These are phyloP conservation scores for Neurospora discreta DNA, from an alignment of 495 filamentous ascomycete species.

Conservation along the genomic window DNA sequence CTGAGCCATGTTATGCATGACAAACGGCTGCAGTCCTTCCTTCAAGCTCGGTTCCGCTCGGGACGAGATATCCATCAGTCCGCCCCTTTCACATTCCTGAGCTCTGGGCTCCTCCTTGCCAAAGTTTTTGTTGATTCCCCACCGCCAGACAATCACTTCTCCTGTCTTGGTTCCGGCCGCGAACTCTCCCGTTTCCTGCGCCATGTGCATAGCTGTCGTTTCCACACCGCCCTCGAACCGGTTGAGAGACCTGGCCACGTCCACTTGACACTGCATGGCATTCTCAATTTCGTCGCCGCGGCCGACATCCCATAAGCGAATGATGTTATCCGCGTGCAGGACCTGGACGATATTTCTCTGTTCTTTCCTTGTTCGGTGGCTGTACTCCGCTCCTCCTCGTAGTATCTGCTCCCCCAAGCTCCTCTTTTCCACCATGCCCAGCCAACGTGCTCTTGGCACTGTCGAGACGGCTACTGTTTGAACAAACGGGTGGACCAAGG, in stretches of 20 bases:
- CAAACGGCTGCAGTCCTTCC: conserved; percentile 71
- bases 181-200: conserved; percentile 68
- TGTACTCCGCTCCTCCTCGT: conserved; percentile 60
- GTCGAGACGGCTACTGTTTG: conserved; percentile 53
- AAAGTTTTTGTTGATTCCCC: conserved; percentile 64
- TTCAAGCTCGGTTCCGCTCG: conserved; percentile 69
- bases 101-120: conserved; percentile 41
- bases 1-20: conserved; percentile 69
- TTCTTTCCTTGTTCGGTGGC: conserved; percentile 60
- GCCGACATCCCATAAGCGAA: conserved; percentile 84
- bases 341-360: conserved; percentile 70
- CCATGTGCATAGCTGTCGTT: conserved; percentile 63
- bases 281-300: conserved; percentile 92
- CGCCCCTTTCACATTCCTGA: conserved; percentile 44
- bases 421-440: conserved; percentile 73
- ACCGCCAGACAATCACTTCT: conserved; percentile 78
- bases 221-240: conserved; percentile 60
- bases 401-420: conserved; percentile 61
- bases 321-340: conserved; percentile 75
- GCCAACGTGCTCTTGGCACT: conserved; percentile 69
- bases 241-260: conserved; percentile 72
- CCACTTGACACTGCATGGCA: conserved; percentile 65
- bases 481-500: conserved; percentile 80
- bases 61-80: conserved; percentile 59
- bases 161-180: conserved; percentile 71